phyloP scores from a whole-genome alignment of 495 filamentous ascomycete genomes.

The Staphylotrichum tortipilum region DNA sequence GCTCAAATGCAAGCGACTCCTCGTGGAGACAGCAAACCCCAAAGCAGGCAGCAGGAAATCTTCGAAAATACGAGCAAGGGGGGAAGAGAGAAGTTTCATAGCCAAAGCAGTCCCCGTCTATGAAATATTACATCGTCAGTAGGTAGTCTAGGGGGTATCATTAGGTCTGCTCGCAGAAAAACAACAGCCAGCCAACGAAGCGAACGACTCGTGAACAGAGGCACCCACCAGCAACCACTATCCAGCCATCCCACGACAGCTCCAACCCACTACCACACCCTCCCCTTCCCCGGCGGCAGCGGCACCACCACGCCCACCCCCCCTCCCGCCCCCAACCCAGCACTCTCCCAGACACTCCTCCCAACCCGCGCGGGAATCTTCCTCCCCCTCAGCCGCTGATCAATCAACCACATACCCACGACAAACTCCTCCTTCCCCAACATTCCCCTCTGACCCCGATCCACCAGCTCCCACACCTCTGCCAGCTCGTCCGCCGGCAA shows the following conservation, averaged over 20 bases:
- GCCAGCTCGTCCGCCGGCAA: slow-evolving; percentile 60
- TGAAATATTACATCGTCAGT: background rate
- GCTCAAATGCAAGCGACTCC: too few species aligned
- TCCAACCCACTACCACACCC: too few species aligned
- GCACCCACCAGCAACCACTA: too few species aligned
- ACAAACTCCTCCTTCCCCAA: slow-evolving; percentile 79
- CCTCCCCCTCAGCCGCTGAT: slow-evolving; percentile 77
- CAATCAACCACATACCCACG: slow-evolving; percentile 91
- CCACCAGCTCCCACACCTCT: slow-evolving; percentile 81
- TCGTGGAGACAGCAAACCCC: too few species aligned
- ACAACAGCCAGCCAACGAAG: background rate
- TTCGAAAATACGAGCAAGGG: too few species aligned
- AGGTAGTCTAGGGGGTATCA: slow-evolving; percentile 2
- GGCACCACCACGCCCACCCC: slow-evolving; percentile 33
- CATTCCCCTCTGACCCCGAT: slow-evolving; percentile 48
- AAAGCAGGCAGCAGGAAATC: too few species aligned
- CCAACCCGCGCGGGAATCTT: slow-evolving; percentile 74
- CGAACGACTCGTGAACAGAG: too few species aligned
- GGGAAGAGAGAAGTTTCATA: too few species aligned
- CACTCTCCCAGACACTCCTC: slow-evolving; percentile 82
- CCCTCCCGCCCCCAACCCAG: slow-evolving; percentile 48
- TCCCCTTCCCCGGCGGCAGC: slow-evolving; percentile 1
- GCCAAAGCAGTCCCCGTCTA: background rate
- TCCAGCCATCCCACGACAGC: too few species aligned
- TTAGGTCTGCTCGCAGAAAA: background rate